Percentiles rank a stretch among this genome's conserved stretches.
These are phyloP conservation scores for Dysphania ambrosioides DNA, from an alignment of 148 eudicot genomes.

Conservation along the genomic window DNA sequence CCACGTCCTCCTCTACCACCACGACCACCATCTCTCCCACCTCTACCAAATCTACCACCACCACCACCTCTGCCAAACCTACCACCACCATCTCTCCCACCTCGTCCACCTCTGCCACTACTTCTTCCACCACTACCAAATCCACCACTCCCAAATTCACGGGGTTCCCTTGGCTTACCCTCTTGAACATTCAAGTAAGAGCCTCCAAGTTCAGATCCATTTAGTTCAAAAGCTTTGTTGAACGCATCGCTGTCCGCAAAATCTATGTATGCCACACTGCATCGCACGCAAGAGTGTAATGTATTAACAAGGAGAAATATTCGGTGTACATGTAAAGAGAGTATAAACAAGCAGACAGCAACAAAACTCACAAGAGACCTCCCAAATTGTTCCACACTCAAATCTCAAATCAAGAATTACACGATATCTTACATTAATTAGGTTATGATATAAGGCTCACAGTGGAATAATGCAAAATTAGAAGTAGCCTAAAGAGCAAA, in stretches of 20 bases:
- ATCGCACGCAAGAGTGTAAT: neutral
- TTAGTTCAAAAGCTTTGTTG: slow-evolving; percentile 50
- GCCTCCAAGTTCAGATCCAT: slow-evolving; percentile 49
- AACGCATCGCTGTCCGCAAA: slow-evolving; percentile 39
- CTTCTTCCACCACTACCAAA: slow-evolving; percentile 34
- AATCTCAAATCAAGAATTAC: neutral
- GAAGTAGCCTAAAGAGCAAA: too few species aligned
- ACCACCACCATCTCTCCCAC: slow-evolving; percentile 32
- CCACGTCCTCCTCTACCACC: slow-evolving; percentile 28
- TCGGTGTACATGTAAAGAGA: neutral
- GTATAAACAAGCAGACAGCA: neutral
- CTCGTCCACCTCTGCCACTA: slow-evolving; percentile 28
- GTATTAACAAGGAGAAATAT: neutral
- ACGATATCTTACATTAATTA: neutral
- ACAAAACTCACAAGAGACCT: neutral
- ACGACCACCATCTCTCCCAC: slow-evolving; percentile 32
- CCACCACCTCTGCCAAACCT: slow-evolving; percentile 26
- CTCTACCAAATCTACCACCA: slow-evolving; percentile 27
- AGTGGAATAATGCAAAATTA: neutral
- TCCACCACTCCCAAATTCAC: slow-evolving; percentile 22
- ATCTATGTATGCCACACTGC: slow-evolving; percentile 67
- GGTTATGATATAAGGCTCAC: neutral
- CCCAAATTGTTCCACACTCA: neutral
- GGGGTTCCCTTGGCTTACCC: slow-evolving; percentile 50
- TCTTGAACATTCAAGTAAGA: slow-evolving; percentile 43